Percentiles rank a stretch among this genome's conserved stretches.
Evolutionary conservation across 495 filamentous ascomycete species (phyloP).

Genomic region (Tuber aestivum): DNA sequence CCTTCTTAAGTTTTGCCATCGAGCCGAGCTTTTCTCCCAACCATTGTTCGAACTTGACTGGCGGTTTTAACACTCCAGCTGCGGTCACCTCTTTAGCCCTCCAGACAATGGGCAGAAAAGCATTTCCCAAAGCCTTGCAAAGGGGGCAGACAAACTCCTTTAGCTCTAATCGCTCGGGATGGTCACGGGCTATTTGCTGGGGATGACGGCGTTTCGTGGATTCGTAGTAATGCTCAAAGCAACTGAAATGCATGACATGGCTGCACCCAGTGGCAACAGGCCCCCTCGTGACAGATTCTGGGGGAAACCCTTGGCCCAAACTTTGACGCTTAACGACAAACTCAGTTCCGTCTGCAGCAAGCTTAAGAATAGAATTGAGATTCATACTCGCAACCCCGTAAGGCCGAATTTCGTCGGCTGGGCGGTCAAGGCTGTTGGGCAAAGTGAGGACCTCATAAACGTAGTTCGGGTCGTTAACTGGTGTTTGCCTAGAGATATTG

Average conservation of each 20-base stretch:
- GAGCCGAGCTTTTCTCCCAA: constrained; percentile 48
- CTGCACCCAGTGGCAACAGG: constrained; percentile 88
- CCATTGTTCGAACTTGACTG: constrained; percentile 61
- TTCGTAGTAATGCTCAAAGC: constrained; percentile 83
- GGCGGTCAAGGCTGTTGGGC: constrained; percentile 72
- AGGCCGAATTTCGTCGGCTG: constrained; percentile 72
- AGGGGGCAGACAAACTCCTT: constrained; percentile 97
- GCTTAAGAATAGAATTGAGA: constrained; percentile 63
- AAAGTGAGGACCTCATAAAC: constrained; percentile 73
- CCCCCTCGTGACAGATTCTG: constrained; percentile 59
- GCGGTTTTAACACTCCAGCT: constrained; percentile 57
- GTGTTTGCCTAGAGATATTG: constrained; percentile 77
- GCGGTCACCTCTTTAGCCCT: constrained; percentile 79
- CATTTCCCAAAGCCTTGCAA: constrained; percentile 93
- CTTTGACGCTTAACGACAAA: constrained; percentile 70
- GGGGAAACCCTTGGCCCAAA: constrained; percentile 81
- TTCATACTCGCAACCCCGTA: constrained; percentile 90
- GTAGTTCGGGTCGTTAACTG: constrained; percentile 72
- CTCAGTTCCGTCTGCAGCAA: constrained; percentile 62
- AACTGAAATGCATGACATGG: constrained; percentile 97
- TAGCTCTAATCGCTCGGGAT: constrained; percentile 67
- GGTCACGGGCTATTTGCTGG: constrained; percentile 86
- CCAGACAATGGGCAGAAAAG: constrained; percentile 94
- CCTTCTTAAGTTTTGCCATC: constrained; percentile 46
- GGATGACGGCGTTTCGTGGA: constrained; percentile 75